Evolutionary conservation across 208 protist species (phyloP), one percentile per base, ranked within the genome.

Genomic region (Trichomonas gallinae): DNA sequence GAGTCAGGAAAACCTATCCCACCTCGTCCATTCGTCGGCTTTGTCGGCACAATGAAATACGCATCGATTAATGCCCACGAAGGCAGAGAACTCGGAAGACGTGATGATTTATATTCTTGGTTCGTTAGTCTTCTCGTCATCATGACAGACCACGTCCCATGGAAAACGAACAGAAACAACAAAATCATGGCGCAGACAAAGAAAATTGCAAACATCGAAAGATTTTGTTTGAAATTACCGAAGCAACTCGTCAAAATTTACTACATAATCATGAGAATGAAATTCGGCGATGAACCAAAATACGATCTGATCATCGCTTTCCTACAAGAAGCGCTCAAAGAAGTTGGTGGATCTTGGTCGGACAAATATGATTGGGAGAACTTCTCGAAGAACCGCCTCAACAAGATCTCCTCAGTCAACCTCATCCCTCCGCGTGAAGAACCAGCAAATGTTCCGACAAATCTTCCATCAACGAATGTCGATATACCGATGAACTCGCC

Each of bases 361-460:
- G 87, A 93, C 31, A 93, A 93, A 51, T 93, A 93, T 36, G 87
- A 93, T 34, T 93, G 87, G 87, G n/a, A 93, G 31, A 51, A 34
- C 44, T 38, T 93, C 17, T 51, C 87, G 2, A 42, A 48, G 8
- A 42, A 93, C 11, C n/a, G 26, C 13, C 31, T 93, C 45, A 34
- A 44, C 17, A 93, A n/a, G 3, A 44, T 93, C 2, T 93, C 87
- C 17, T 42, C 87, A 51, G 13, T 93, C 38, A 89, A 34, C 9
- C 0, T 89, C 0, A 26, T 26, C 46, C 83, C 83, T 31, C 83
- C 83, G 15, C 31, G 10, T 26, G 38, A 89, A 0, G 83, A 89
- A 4, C 83, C 31, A 44, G 34, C 83, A 31, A 42, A 44, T 26
- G 46, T 89, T n/a, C 83, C 83, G 31, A 46, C 31, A 46, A 26